A percentile compares a stretch with the other conserved stretches of the same genome.
Conservation (phyloP, 768 basidiomycete species). For the Antrodiella citrinella region DNA sequence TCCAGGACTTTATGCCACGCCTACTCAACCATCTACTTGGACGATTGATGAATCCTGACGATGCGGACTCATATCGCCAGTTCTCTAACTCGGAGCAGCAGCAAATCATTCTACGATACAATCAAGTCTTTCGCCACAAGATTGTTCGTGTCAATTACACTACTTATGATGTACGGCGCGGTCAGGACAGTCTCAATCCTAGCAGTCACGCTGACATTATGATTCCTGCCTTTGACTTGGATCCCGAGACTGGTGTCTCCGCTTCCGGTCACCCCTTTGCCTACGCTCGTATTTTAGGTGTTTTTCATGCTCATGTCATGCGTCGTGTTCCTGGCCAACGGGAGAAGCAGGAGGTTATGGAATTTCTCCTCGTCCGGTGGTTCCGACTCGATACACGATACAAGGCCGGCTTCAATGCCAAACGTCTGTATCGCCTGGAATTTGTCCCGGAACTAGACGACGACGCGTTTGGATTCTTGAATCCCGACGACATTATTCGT, state of each 20-base stretch:
- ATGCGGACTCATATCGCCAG: constrained; percentile 2
- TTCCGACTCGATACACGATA: constrained; percentile 11
- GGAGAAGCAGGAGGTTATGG: constrained; percentile 9
- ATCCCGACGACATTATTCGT: constrained; percentile 24
- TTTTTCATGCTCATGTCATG: constrained; percentile 22
- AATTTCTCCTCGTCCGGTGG: constrained; percentile 31
- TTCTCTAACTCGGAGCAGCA: constrained; percentile 7
- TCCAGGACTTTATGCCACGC: background rate
- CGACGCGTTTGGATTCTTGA: constrained; percentile 28
- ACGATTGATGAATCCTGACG: constrained; percentile 14
- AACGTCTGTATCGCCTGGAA: constrained; percentile 12
- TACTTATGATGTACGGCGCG: constrained; percentile 14
- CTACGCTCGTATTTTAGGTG: constrained; percentile 24
- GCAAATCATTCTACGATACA: constrained; percentile 7
- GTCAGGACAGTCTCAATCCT: constrained; percentile 15
- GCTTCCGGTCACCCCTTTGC: constrained; percentile 21
- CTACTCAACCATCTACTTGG: constrained; percentile 12
- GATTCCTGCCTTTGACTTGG: constrained; percentile 1
- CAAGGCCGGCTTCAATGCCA: constrained; percentile 1
- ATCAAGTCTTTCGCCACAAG: constrained; percentile 13
- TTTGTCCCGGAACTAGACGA: constrained; percentile 17
- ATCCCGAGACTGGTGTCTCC: background rate
- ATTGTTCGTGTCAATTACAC: constrained; percentile 14
- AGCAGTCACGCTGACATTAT: constrained; percentile 12
- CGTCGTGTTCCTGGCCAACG: constrained; percentile 2